Conservation (phyloP, 768 basidiomycete genomes). For the Leucocoprinus leucothites region DNA sequence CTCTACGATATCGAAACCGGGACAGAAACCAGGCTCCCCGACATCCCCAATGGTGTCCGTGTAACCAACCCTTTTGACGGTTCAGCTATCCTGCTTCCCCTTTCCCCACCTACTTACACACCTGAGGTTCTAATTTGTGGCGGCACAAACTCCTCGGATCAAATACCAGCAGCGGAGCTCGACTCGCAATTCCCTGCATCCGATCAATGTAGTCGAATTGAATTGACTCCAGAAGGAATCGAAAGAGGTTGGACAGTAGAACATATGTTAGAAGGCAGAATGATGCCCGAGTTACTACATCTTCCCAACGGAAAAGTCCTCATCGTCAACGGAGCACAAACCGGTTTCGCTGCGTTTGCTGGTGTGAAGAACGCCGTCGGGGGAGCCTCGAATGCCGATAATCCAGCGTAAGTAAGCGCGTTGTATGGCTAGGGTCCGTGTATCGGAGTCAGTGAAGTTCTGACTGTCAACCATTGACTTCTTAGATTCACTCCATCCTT, state of each 20-base stretch:
- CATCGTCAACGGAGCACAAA: conserved; percentile 38
- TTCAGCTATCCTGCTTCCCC: conserved; percentile 29
- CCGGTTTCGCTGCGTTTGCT: conserved; percentile 38
- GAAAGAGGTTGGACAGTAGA: conserved; percentile 45
- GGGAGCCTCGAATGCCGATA: conserved; percentile 25
- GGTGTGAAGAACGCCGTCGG: conserved; percentile 27
- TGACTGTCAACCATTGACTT: neutral
- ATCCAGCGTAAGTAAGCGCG: conserved; percentile 22
- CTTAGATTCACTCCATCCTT: conserved; percentile 38
- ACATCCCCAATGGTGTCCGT: too few species aligned
- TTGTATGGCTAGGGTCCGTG: too few species aligned
- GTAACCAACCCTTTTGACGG: conserved; percentile 37
- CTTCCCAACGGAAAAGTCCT: conserved; percentile 39
- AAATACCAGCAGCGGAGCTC: conserved; percentile 22
- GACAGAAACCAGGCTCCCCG: conserved; percentile 33
- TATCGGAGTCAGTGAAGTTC: too few species aligned
- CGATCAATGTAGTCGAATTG: conserved; percentile 39
- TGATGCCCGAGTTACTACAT: conserved; percentile 34
- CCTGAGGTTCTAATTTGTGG: conserved; percentile 45
- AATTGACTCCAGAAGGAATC: conserved; percentile 37
- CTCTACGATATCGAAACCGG: conserved; percentile 23
- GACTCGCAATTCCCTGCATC: conserved; percentile 39
- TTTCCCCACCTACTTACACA: conserved; percentile 32
- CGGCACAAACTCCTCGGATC: conserved; percentile 33
- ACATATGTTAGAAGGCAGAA: conserved; percentile 34